Evolutionary conservation across 352 stramenopile genomes (phyloP), one percentile per base, ranked within the genome.

Genomic region (Globisporangium paddicum): DNA sequence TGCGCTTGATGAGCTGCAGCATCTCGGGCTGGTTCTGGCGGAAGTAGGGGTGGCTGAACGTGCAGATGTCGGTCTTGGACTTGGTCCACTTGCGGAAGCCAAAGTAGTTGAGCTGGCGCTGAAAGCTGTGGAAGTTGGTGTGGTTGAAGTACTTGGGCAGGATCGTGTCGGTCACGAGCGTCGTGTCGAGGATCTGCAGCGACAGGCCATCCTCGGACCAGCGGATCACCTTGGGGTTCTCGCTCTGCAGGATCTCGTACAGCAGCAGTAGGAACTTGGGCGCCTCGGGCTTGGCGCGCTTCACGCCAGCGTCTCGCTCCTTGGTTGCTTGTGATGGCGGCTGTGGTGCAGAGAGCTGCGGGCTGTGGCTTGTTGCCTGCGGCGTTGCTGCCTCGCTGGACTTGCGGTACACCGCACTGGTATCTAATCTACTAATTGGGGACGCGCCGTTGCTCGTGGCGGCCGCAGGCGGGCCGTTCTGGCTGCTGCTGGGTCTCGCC

Each of bases 121-220:
- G 82, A 46, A 96, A 87, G n/a, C 82, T 94, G 41, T 88, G 82
- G 67, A 95, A 96, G 48, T 86, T 93, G 49, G 77, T 79, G 67
- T 96, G 88, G 52, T 93, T 96, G 65, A 96, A 96, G 66, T 96
- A 96, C 60, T 84, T 80, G 30, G 88, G 86, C 13, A 96, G 67
- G 45, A 96, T 75, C 62, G 89, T 74, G 19, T 78, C 62, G 46
- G 90, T 87, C 19, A 95, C 64, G 25, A 58, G 58, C 2, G 32
- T 52, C 21, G 69, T 65, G 62, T 89, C 76, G 14, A 75, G 40
- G 37, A 87, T 87, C 55, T 86, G 69, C 18, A 87, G 54, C 7
- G 69, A 64, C 3, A 74, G 66, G 0, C 68, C 72, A 60, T 88
- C 75, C 8, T 70, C 64, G 0, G 74, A 68, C 78, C 78, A 88